phyloP scores from a whole-genome alignment of 169 alveolate species.

The Besnoitia besnoiti region DNA sequence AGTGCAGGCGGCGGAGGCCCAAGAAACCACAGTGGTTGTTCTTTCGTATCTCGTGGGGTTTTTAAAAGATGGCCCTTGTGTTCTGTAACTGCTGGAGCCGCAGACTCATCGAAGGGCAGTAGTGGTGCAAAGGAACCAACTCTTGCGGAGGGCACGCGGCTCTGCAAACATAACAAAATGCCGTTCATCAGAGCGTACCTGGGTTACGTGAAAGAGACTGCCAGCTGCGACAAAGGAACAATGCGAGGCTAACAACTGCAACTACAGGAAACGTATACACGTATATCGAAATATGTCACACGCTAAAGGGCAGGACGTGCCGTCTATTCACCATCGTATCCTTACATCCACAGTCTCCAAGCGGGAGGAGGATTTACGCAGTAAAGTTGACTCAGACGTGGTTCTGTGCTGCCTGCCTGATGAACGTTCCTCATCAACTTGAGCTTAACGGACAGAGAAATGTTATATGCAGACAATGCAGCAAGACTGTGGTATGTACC shows the following conservation, averaged over 20 bases:
- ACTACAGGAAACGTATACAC: neutral
- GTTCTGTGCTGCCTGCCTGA: too few species aligned
- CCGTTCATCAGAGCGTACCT: too few species aligned
- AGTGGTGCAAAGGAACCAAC: slow-evolving; percentile 18
- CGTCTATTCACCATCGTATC: neutral
- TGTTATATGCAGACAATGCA: too few species aligned
- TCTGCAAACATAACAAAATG: too few species aligned
- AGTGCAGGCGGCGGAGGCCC: too few species aligned
- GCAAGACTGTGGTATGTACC: too few species aligned
- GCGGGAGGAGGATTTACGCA: too few species aligned
- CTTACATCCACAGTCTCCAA: neutral
- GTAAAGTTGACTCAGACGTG: too few species aligned
- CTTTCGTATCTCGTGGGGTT: neutral
- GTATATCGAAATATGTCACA: neutral
- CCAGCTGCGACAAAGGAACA: neutral
- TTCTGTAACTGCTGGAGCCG: neutral
- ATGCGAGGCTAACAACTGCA: neutral
- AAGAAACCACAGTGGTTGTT: neutral
- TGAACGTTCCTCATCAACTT: too few species aligned
- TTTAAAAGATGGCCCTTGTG: neutral
- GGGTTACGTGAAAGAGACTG: too few species aligned
- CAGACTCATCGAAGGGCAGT: neutral
- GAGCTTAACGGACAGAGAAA: too few species aligned
- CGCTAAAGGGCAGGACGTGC: neutral
- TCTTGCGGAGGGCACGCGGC: slow-evolving; percentile 40